These are phyloP conservation scores for Penicillium verrucosum DNA, from an alignment of 2,329 filamentous ascomycete species.

Conservation along the genomic window DNA sequence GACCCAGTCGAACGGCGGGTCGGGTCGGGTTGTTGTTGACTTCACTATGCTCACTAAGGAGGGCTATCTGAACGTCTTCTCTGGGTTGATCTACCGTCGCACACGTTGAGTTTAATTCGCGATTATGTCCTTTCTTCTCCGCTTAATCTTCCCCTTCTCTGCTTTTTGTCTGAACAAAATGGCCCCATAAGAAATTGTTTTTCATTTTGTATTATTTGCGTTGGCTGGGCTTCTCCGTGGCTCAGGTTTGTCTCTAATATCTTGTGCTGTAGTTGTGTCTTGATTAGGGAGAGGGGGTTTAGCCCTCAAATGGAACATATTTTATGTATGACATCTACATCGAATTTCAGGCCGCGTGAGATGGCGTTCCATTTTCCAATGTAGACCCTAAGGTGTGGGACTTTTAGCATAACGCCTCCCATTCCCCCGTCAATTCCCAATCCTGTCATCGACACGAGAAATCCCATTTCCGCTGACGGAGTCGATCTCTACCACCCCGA, in stretches of 20 bases:
- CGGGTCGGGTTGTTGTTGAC: conserved; percentile 36
- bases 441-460: neutral
- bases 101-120: conserved; percentile 19
- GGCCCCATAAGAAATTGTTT: neutral
- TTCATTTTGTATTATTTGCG: neutral
- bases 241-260: neutral
- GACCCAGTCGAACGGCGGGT: conserved; percentile 21
- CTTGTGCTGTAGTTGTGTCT: neutral
- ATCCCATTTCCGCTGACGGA: neutral
- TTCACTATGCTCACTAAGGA: conserved; percentile 42
- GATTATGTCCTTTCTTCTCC: neutral
- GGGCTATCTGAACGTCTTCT: conserved; percentile 43
- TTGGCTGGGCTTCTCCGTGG: neutral
- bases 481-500: neutral
- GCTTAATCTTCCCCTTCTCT: neutral
- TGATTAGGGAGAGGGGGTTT: too few relatives aligned
- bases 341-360: too few relatives aligned
- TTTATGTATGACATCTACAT: neutral
- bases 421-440: neutral
- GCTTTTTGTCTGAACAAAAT: neutral
- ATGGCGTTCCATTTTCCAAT: too few relatives aligned
- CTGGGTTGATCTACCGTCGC: conserved; percentile 35
- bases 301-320: neutral
- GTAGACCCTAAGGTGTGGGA: neutral
- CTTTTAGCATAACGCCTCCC: too few relatives aligned